A percentile compares a stretch with the other conserved stretches of the same genome.
phyloP scores from a whole-genome alignment of 164 flowering plant species.

The Dillenia suffruticosa region DNA sequence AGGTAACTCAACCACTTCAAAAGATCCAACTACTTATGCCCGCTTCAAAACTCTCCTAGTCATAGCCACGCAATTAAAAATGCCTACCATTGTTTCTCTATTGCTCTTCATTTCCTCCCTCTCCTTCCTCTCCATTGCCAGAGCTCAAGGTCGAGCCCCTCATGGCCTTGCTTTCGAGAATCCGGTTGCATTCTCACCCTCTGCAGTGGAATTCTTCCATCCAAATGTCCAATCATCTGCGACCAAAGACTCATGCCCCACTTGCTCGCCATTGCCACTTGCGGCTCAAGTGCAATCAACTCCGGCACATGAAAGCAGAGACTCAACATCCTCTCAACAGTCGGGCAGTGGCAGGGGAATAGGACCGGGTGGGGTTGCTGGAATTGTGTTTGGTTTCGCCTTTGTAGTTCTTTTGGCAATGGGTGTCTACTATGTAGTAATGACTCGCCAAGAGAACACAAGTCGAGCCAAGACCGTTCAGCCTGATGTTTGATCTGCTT shows the following conservation, averaged over 20 bases:
- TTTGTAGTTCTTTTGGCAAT: conserved; percentile 38
- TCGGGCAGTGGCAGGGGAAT: conserved; percentile 10
- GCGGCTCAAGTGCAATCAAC: conserved; percentile 47
- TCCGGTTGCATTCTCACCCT: conserved; percentile 62
- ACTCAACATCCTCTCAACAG: conserved; percentile 6
- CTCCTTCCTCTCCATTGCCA: conserved; percentile 25
- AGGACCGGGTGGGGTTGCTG: conserved; percentile 48
- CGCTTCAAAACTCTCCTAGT: neutral
- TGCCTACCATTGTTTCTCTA: neutral
- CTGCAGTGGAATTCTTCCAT: conserved; percentile 71
- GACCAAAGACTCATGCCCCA: conserved; percentile 14
- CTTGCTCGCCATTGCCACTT: conserved; percentile 42
- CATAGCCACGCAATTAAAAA: neutral
- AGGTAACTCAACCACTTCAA: neutral
- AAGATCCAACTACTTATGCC: neutral
- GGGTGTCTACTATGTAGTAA: conserved; percentile 48
- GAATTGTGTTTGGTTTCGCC: conserved; percentile 44
- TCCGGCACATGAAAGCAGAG: conserved; percentile 28
- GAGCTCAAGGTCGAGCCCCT: conserved; percentile 46
- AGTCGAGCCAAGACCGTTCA: conserved; percentile 29
- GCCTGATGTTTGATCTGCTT: conserved; percentile 32
- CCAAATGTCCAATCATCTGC: conserved; percentile 28
- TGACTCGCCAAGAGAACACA: conserved; percentile 31
- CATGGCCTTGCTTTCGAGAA: conserved; percentile 63
- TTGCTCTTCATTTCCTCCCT: conserved; percentile 20